Conservation (phyloP, 495 filamentous ascomycete species). For the Aspergillus cristatus region DNA sequence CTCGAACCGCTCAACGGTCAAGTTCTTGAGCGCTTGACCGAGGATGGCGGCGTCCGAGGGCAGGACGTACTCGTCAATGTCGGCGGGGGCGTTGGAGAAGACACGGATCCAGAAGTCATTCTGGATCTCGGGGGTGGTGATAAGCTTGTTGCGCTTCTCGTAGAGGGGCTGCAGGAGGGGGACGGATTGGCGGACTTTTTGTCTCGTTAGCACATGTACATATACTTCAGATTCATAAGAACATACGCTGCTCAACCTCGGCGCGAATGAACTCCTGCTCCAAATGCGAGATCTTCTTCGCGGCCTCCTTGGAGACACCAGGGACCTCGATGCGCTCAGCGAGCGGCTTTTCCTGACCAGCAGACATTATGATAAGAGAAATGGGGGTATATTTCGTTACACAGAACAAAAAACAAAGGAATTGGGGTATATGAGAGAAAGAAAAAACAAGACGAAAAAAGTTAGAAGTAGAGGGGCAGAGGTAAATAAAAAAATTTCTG, state of each 20-base stretch:
- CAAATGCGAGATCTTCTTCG: conserved; percentile 23
- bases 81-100: conserved; percentile 68
- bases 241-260: conserved; percentile 36
- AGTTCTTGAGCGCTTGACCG: conserved; percentile 44
- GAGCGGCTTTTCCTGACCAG: conserved; percentile 16
- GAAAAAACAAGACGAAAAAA: too few species aligned
- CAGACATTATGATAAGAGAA: too few species aligned
- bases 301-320: conserved; percentile 20
- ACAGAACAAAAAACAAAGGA: too few species aligned
- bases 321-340: conserved; percentile 26
- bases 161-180: conserved; percentile 50
- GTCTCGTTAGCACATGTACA: not conserved
- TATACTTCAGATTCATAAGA: not conserved
- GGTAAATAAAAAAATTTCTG: too few species aligned
- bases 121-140: conserved; percentile 48
- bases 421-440: too few species aligned
- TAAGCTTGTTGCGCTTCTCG: conserved; percentile 57
- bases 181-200: conserved; percentile 28
- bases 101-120: conserved; percentile 84
- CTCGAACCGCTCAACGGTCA: conserved; percentile 72
- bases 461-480: too few species aligned
- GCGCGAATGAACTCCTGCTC: conserved; percentile 30
- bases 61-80: conserved; percentile 77
- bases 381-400: too few species aligned
- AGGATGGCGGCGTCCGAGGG: conserved; percentile 64